A percentile compares a stretch with the other conserved stretches of the same genome.
These are phyloP conservation scores for Austroboletus rostrupii DNA, from an alignment of 1,284 basidiomycete species.

Conservation along the genomic window DNA sequence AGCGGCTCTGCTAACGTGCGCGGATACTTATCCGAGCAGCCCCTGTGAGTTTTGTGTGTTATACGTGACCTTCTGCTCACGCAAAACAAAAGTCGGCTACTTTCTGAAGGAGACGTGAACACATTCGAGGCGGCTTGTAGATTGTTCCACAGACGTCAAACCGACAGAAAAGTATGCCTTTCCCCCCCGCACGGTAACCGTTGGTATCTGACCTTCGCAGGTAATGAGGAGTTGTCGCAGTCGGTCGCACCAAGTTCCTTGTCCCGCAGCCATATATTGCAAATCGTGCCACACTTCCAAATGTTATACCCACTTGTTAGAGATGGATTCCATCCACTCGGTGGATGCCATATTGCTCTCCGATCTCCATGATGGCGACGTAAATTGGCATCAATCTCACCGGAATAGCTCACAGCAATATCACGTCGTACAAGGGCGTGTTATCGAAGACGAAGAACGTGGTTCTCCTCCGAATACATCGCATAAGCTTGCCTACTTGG, in stretches of 20 bases:
- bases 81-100: constrained; percentile 14
- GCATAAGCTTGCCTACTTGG: constrained; percentile 36
- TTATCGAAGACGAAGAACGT: constrained; percentile 32
- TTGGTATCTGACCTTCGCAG: constrained; percentile 10
- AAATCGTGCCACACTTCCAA: constrained; percentile 44
- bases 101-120: constrained; percentile 18
- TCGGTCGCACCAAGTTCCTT: constrained; percentile 18
- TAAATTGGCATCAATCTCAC: constrained; percentile 49
- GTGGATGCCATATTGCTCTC: constrained; percentile 42
- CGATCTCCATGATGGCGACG: constrained; percentile 26
- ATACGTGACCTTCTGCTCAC: constrained; percentile 14
- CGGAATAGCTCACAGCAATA: constrained; percentile 26
- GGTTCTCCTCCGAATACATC: constrained; percentile 34
- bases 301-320: constrained; percentile 53
- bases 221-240: constrained; percentile 22
- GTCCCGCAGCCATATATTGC: constrained; percentile 38
- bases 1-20: constrained; percentile 30
- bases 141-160: constrained; percentile 20
- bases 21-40: constrained; percentile 16
- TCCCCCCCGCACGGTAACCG: neutral
- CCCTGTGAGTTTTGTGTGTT: constrained; percentile 19
- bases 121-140: constrained; percentile 36
- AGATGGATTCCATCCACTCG: constrained; percentile 44
- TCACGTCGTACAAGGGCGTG: constrained; percentile 13
- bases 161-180: constrained; percentile 15